Percentiles rank a stretch among this genome's conserved stretches.
phyloP scores from a whole-genome alignment of 306 rosid species.

The Mucuna pruriens region DNA sequence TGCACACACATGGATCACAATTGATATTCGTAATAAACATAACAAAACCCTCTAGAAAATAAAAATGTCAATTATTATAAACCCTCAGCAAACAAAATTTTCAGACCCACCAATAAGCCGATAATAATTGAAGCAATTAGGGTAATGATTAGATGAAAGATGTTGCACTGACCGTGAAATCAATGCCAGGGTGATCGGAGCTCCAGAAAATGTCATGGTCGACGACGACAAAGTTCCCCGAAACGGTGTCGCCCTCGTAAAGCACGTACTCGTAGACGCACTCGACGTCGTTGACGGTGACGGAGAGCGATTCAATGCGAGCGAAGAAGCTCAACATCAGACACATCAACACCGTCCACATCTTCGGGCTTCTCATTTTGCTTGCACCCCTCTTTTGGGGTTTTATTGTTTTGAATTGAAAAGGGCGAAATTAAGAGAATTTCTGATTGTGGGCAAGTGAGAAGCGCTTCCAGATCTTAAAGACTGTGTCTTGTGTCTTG shows the following conservation, averaged over 20 bases:
- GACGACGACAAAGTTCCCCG: slow-evolving; percentile 94
- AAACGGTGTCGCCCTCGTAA: slow-evolving; percentile 79
- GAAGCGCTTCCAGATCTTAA: slow-evolving; percentile 31
- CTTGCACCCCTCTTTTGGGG: not conserved
- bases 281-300: slow-evolving; percentile 84
- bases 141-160: not conserved
- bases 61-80: not conserved
- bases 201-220: slow-evolving; percentile 97
- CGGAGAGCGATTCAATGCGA: slow-evolving; percentile 72
- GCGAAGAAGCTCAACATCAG: slow-evolving; percentile 55
- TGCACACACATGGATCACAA: not conserved
- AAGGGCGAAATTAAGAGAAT: not conserved
- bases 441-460: not conserved
- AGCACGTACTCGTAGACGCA: slow-evolving; percentile 92
- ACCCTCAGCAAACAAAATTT: too few relatives aligned
- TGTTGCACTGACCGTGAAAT: slow-evolving; percentile 62
- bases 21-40: not conserved
- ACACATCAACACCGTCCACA: slow-evolving; percentile 46
- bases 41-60: slow-evolving; percentile 15
- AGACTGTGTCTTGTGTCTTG: too few relatives aligned
- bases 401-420: not conserved
- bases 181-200: slow-evolving; percentile 96
- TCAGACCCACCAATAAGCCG: not conserved
- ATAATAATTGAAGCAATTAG: slow-evolving; percentile 22
- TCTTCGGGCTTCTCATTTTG: slow-evolving; percentile 43